phyloP scores from a whole-genome alignment of 1,284 basidiomycete species.

The Coniferiporia weirii region DNA sequence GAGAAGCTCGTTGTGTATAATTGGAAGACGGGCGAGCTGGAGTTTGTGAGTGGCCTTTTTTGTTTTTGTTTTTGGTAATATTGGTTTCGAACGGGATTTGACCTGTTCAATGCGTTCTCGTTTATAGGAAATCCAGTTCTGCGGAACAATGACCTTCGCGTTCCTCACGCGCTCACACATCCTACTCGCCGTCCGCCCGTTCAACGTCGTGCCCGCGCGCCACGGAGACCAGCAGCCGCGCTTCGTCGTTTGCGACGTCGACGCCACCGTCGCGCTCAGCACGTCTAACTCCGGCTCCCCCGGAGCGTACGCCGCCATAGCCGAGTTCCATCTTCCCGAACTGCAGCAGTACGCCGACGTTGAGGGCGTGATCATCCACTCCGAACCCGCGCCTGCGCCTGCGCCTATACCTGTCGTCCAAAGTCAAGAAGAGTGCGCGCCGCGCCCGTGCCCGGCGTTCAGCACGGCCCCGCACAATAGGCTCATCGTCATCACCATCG shows the following conservation, averaged over 20 bases:
- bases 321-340: slow-evolving; percentile 38
- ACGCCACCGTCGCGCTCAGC: slow-evolving; percentile 1
- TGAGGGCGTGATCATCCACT: slow-evolving; percentile 40
- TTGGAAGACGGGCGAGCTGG: slow-evolving; percentile 46
- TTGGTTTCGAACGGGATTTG: no score
- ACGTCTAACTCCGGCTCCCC: slow-evolving; percentile 21
- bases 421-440: neutral
- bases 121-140: slow-evolving; percentile 8
- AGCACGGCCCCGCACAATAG: slow-evolving; percentile 38
- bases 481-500: slow-evolving; percentile 44
- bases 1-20: slow-evolving; percentile 53
- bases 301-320: slow-evolving; percentile 24
- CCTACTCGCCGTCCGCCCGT: slow-evolving; percentile 16
- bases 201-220: slow-evolving; percentile 4
- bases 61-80: no score
- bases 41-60: slow-evolving; percentile 37
- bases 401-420: slow-evolving; percentile 28
- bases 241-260: slow-evolving; percentile 17
- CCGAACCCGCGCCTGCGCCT: slow-evolving; percentile 51
- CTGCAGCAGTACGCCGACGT: slow-evolving; percentile 26
- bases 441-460: slow-evolving; percentile 39
- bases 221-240: slow-evolving; percentile 7
- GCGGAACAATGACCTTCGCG: slow-evolving; percentile 9
- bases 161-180: slow-evolving; percentile 10
- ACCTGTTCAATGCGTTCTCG: no score